These are phyloP conservation scores for Citrullus colocynthis DNA, from an alignment of 306 rosid species.

Conservation along the genomic window DNA sequence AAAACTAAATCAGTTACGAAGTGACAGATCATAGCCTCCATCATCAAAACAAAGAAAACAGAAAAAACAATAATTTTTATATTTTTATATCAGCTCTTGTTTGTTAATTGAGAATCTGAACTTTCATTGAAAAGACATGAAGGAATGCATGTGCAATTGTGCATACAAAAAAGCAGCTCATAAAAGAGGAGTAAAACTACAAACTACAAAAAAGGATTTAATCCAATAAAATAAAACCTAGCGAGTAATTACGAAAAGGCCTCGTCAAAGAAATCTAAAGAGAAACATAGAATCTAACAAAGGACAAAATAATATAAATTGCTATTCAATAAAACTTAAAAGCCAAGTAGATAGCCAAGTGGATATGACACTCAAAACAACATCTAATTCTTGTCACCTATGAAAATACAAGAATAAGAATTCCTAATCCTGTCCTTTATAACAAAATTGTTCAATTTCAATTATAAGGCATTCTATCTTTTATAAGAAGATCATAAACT, in stretches of 20 bases:
- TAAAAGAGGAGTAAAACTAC: neutral
- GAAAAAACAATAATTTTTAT: neutral
- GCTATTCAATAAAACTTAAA: neutral
- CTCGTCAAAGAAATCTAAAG: neutral
- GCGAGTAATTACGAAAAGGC: neutral
- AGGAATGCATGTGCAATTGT: neutral
- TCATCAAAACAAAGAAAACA: neutral
- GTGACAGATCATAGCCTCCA: neutral
- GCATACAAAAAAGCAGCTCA: neutral
- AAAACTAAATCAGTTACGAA: neutral
- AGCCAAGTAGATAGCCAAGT: neutral
- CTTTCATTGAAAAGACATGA: neutral
- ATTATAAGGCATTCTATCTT: neutral
- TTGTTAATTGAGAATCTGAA: neutral
- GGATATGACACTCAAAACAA: neutral
- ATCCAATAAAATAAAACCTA: neutral
- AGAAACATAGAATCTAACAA: neutral
- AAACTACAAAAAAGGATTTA: neutral
- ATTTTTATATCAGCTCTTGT: neutral
- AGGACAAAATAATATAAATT: too few species aligned
- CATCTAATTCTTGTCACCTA: neutral
- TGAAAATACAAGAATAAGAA: neutral
- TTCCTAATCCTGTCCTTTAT: neutral
- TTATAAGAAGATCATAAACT: neutral
- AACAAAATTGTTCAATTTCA: neutral